phyloP scores from a whole-genome alignment of 495 filamentous ascomycete genomes.

The Penicillium simplicissimum region DNA sequence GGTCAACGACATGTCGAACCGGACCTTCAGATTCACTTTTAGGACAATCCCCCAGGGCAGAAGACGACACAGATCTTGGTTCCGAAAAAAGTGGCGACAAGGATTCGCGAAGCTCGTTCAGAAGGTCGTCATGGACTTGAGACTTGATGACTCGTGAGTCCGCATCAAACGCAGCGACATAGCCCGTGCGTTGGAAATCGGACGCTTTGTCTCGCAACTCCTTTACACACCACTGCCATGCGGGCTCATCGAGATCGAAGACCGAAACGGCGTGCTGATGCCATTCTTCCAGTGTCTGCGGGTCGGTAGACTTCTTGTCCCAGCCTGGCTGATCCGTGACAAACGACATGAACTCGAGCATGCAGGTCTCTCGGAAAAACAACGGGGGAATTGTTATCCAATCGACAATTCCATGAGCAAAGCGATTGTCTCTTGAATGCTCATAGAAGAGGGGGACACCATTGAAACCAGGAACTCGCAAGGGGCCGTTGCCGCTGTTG shows the following conservation, averaged over 20 bases:
- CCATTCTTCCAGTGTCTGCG: constrained; percentile 15
- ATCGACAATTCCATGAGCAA: constrained; percentile 17
- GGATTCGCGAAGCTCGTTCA: neutral
- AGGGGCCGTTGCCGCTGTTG: constrained; percentile 16
- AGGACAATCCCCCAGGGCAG: neutral
- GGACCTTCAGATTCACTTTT: neutral
- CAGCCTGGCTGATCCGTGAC: constrained; percentile 14
- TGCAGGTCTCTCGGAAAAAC: constrained; percentile 3
- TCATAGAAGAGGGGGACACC: constrained; percentile 14
- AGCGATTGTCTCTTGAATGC: constrained; percentile 11
- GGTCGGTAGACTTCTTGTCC: constrained; percentile 8
- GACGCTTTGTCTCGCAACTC: constrained; percentile 15
- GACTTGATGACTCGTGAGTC: constrained; percentile 16
- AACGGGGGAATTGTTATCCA: constrained; percentile 14
- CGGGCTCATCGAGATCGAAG: constrained; percentile 14
- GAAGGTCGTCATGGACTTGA: constrained; percentile 8
- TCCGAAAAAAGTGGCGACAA: constrained; percentile 13
- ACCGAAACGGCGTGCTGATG: constrained; percentile 7
- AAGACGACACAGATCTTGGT: constrained; percentile 7
- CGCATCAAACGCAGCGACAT: constrained; percentile 16
- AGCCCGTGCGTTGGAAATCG: constrained; percentile 13
- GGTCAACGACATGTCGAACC: constrained; percentile 14
- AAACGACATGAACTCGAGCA: constrained; percentile 13
- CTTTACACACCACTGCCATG: constrained; percentile 19
- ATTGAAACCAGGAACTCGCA: constrained; percentile 18